phyloP scores from a whole-genome alignment of 805 yeast species.

The Kodamaea nitidulidarum region DNA sequence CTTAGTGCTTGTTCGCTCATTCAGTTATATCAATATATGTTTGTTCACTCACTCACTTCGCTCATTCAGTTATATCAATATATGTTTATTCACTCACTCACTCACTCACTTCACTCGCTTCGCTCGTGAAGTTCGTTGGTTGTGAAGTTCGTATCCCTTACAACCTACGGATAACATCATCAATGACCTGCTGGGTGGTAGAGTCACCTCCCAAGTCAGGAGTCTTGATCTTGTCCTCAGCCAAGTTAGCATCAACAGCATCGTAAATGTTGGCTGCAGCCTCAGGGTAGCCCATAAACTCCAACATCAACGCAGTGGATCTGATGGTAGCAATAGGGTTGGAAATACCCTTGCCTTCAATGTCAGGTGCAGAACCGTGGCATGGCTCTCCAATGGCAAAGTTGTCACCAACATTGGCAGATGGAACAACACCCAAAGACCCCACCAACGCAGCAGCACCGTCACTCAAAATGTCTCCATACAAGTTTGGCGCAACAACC shows the following conservation, averaged over 20 bases:
- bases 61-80: too few relatives aligned
- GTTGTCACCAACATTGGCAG: conserved; percentile 94
- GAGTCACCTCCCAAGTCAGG: conserved; percentile 95
- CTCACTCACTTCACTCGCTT: too few relatives aligned
- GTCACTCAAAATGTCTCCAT: conserved; percentile 94
- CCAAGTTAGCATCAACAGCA: conserved; percentile 91
- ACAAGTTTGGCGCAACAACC: conserved; percentile 96
- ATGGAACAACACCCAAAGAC: conserved; percentile 95
- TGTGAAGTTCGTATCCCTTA: conserved; percentile 14
- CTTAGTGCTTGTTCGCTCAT: too few relatives aligned
- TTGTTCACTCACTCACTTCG: too few relatives aligned
- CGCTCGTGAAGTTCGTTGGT: too few relatives aligned
- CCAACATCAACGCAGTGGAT: conserved; percentile 95
- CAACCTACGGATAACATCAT: conserved; percentile 64
- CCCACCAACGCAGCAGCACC: conserved; percentile 99
- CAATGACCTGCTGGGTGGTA: conserved; percentile 80
- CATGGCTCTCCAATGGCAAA: conserved; percentile 99
- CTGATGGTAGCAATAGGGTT: conserved; percentile 98
- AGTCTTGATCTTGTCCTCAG: conserved; percentile 73
- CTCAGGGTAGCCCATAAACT: conserved; percentile 85
- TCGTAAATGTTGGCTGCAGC: conserved; percentile 89
- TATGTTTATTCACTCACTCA: too few relatives aligned
- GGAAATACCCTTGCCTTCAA: conserved; percentile 90
- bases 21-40: too few relatives aligned
- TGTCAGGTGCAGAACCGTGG: conserved; percentile 99